Evolutionary conservation across 768 basidiomycete species (phyloP).

Genomic region (Cystoderma amianthinum): DNA sequence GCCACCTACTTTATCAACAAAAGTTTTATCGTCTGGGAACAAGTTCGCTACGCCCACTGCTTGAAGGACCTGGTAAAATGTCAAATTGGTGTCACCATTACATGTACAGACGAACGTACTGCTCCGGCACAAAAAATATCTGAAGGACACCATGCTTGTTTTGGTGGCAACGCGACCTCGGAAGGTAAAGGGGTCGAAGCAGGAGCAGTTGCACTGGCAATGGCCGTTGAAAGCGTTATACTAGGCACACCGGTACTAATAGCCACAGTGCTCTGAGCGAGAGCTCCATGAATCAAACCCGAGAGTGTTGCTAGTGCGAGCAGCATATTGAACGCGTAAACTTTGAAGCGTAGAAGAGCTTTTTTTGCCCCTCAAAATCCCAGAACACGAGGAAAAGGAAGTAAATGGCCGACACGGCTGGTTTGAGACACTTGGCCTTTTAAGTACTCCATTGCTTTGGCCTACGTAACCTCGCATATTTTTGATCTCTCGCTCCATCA

Average conservation of each 20-base stretch:
- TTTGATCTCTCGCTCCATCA: too few relatives aligned
- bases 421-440: too few relatives aligned
- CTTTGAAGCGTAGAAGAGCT: too few relatives aligned
- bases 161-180: slow-evolving; percentile 56
- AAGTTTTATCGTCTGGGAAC: slow-evolving; percentile 79
- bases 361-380: too few relatives aligned
- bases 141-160: slow-evolving; percentile 68
- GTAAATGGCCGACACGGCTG: too few relatives aligned
- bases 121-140: slow-evolving; percentile 77
- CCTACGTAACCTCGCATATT: too few relatives aligned
- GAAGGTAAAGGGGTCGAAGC: slow-evolving; percentile 51
- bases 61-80: slow-evolving; percentile 72
- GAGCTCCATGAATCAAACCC: slow-evolving; percentile 7
- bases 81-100: too few relatives aligned
- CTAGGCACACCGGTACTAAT: slow-evolving; percentile 11
- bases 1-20: slow-evolving; percentile 60
- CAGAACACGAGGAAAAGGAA: too few relatives aligned
- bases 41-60: slow-evolving; percentile 74
- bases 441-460: too few relatives aligned
- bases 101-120: slow-evolving; percentile 41
- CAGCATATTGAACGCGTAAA: too few relatives aligned
- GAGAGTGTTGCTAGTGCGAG: slow-evolving; percentile 11
- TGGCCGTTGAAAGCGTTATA: slow-evolving; percentile 48
- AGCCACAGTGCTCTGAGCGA: slow-evolving; percentile 12
- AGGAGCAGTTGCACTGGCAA: slow-evolving; percentile 57